Base-by-base conservation (phyloP, 1,284 basidiomycete species). In the Blastosporella zonata region DNA sequence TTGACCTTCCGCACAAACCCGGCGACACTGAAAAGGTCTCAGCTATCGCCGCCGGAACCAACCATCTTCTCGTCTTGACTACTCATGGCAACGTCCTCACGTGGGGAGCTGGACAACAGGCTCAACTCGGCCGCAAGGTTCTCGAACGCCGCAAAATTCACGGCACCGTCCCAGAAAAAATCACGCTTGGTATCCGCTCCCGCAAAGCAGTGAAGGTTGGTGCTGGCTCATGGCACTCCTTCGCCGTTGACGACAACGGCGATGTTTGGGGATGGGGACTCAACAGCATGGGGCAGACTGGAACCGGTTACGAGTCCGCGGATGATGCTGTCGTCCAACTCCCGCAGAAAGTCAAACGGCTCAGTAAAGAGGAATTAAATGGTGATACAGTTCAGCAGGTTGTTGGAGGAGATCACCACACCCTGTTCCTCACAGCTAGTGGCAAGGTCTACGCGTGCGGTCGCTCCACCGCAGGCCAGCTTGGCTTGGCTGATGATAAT, bases 211-310 rank as follows among this genome's bases (percentile, higher is more conserved):
- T 86, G 15, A 72, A 73, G 36, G 74, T 97, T 54, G 93, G 90
- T 6, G 80, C 90, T 0, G 93, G 94, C 7, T 78, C 80, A 36
- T 90, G 86, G 67, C 88, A 92, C 64, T 93, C 91, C 0, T 97
- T 96, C 59, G 94, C 93, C 2, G 83, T 97, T 53, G 87, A 93
- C 65, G 79, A 85, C 54, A 71, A 76, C 18, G 94, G 93, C 31
- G 79, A 79, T 42, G 88, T 94, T 2, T 96, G 84, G 78, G 91
- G 83, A 2, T 97, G 94, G 94, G 94, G 94, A 20, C 73, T 95
- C 53, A 97, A 97, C 68, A 86, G 61, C 48, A 74, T 73, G 71
- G 75, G 75, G 21, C 74, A 77, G 59, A 67, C 66, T 10, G 75
- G 75, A 13, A 75, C 72, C 0, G 74, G 74, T 2, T 68, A 75